Evolutionary conservation across 768 basidiomycete species (phyloP), one percentile per base, ranked within the genome.

Genomic region (Multifurca ochricompacta): DNA sequence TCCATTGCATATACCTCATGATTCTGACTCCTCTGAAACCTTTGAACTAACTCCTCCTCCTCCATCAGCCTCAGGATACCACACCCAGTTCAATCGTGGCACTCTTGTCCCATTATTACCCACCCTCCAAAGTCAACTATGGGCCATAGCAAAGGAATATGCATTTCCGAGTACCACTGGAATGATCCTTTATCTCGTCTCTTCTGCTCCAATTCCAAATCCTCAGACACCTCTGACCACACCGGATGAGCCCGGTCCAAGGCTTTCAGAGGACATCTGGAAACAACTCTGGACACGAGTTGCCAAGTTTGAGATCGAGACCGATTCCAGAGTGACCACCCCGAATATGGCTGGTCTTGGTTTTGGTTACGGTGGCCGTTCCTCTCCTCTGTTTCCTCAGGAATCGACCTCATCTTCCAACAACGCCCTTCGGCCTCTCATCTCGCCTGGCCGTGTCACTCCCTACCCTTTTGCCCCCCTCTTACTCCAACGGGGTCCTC

Each of bases 101-200:
- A 83, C 82, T n/a, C 75, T 98, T 11, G 79, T 97, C 4, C 86
- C 93, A 0, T 75, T 98, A 0, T 81, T 93, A 65, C 75, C 92
- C 5, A 90, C 85, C 0, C 71, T 98, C 1, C 84, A 90, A 37
- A 78, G 83, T 1, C 94, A 96, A 66, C 71, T 96, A 9, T 74
- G 75, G 19, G 87, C 91, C 6, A 96, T 98, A 48, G 92, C 94
- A 13, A 85, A 84, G 68, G 94, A 97, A 69, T 98, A 93, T 64
- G 88, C 89, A 3, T 73, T 98, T 16, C 94, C 94, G 1, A 91
- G 85, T 61, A 90, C 88, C 0, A 69, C 79, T 13, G 94, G 94
- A 5, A 70, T 97, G 43, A 74, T 89, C 39, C 74, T 97, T 2
- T 97, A 93, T 68, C 80, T 97, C 42, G 78, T 89, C 40, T 73